Evolutionary conservation across 148 eudicot genomes (phyloP), one percentile per base, ranked within the genome.

Genomic region (Bassia scoparia): DNA sequence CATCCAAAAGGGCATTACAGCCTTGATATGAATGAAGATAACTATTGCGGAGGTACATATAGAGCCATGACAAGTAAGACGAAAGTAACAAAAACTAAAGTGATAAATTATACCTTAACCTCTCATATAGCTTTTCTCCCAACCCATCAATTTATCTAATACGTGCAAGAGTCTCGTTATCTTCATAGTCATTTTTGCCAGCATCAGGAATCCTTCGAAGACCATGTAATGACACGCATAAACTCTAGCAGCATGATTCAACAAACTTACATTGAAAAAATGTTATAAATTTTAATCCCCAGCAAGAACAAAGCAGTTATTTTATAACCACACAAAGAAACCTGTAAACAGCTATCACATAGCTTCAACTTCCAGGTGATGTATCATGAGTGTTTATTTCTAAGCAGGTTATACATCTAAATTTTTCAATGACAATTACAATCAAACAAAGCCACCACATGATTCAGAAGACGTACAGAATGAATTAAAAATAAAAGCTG

Each of bases 61-160:
- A 13, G 20, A 2, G 12, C 2, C 29, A 30, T 30, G 30, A 65
- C 30, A 58, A 66, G 61, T 50, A 9, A 7, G 24, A 74, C 20
- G n/a, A 63, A n/a, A 64, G 13, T 69, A n/a, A n/a, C 34, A n/a
- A 34, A 4, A 37, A 50, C 26, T 26, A 24, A n/a, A 74, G 63
- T 27, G 20, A 80, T 21, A 68, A 48, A 80, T n/a, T 59, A 67
- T 78, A 91, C 99, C 99, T 95, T 95, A 67, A 95, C 96, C 90
- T 95, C 99, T 95, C 99, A 26, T 89, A 95, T 2, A 95, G 86
- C 84, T 95, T 95, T 95, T 95, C 89, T 95, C 99, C 99, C 99
- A 95, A 0, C 97, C 99, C 72, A 95, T 84, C 76, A 95, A 79
- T 79, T 95, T 95, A 81, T 95, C 99, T 74, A 95, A 77, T 46